Percentiles rank a stretch among this genome's conserved stretches.
Evolutionary conservation across 202 grass and related monocot species (phyloP).

Genomic region (Panicum virgatum): DNA sequence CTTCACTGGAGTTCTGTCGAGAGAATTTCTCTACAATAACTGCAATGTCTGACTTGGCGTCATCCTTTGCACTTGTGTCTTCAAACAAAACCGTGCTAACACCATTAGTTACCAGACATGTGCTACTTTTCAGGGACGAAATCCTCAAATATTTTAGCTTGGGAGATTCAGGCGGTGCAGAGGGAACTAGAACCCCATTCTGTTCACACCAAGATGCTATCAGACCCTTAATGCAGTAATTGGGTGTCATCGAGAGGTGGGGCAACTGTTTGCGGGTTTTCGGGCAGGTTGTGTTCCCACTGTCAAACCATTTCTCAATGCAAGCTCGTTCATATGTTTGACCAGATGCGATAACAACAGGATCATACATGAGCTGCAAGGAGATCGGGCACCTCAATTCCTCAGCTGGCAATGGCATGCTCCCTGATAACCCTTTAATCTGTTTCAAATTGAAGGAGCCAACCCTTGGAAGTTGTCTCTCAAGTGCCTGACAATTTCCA

Average conservation of each 20-base stretch:
- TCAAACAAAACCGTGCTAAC: conserved; percentile 41
- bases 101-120: conserved; percentile 35
- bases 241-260: conserved; percentile 73
- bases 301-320: conserved; percentile 91
- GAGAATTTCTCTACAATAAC: conserved; percentile 28
- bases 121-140: conserved; percentile 46
- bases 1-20: conserved; percentile 37
- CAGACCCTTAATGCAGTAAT: conserved; percentile 86
- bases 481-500: conserved; percentile 36
- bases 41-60: conserved; percentile 21
- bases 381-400: conserved; percentile 93
- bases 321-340: conserved; percentile 91
- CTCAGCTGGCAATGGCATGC: conserved; percentile 80
- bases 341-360: conserved; percentile 82
- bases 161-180: conserved; percentile 70
- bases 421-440: conserved; percentile 67
- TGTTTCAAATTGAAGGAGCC: conserved; percentile 60
- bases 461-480: conserved; percentile 45
- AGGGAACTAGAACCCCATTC: conserved; percentile 65
- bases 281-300: conserved; percentile 72
- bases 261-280: conserved; percentile 86
- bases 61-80: conserved; percentile 38
- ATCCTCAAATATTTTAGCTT: conserved; percentile 62
- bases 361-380: conserved; percentile 93
- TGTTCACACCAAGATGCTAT: conserved; percentile 89